Evolutionary conservation across 805 yeast species (phyloP), one percentile per base, ranked within the genome.

Genomic region (Schizosaccharomyces osmophilus): DNA sequence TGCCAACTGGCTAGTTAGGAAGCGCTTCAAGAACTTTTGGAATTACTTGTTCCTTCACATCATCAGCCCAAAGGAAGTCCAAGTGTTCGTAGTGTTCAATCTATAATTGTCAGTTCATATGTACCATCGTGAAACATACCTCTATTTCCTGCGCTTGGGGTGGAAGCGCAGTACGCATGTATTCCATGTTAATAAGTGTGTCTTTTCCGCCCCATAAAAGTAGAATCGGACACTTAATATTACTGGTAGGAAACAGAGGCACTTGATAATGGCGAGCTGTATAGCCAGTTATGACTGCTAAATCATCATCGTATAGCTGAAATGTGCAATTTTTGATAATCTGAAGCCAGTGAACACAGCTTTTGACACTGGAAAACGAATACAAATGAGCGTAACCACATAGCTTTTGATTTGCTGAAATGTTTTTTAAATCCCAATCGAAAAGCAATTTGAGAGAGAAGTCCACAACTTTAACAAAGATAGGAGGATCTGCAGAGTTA

Each of bases 341-440:
- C 72, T 87, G 95, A 68, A 87, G 87, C 96, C 96, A 87, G 71
- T 87, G 96, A n/a, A 88, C 97, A 57, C 87, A 88, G 9, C 85
- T 80, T 71, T 89, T 90, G 31, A 89, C 97, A 1, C 89, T 82
- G 0, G 97, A 87, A 26, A 95, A 84, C 1, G 95, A 85, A 72
- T 89, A 90, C 62, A 90, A 74, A 70, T 93, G 97, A 19, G 87
- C 81, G 71, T 87, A 90, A 17, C 86, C 79, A n/a, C 85, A 77
- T 59, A 81, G 73, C 69, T 89, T 90, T 71, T 89, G 95, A 51
- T 80, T 72, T 63, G 78, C 75, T 42, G 81, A 73, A 65, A 93
- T 90, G 71, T 90, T 87, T 4, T 64, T 55, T 6, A 89, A 79
- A 59, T 74, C 76, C 98, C 98, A 90, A 68, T 83, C 79, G 71